Conservation (phyloP, 2,329 filamentous ascomycete genomes). For the Cladosporium phlei region DNA sequence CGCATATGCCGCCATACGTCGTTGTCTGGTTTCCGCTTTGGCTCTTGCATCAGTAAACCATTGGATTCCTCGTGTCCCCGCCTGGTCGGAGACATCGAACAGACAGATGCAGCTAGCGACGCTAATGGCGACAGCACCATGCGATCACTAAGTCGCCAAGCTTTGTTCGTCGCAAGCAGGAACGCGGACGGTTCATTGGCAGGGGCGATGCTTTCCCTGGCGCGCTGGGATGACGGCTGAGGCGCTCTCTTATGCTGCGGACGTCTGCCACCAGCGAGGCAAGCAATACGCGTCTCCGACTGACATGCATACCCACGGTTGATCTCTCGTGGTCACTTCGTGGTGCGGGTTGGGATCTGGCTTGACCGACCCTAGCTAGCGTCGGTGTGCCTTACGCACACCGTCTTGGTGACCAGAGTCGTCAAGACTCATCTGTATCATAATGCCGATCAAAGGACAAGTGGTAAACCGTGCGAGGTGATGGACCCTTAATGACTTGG, state of each 20-base stretch:
- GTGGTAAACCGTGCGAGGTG: slow-evolving; percentile 5
- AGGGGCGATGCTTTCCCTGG: slow-evolving; percentile 4
- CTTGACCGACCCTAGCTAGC: slow-evolving; percentile 3
- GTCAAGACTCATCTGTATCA: slow-evolving; percentile 11
- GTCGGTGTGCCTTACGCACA: slow-evolving; percentile 5
- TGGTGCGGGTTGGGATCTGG: slow-evolving; percentile 5
- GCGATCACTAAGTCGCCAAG: slow-evolving; percentile 7
- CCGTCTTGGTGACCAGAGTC: slow-evolving; percentile 1
- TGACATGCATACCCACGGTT: slow-evolving; percentile 14
- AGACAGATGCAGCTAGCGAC: too few relatives aligned
- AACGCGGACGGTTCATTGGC: slow-evolving; percentile 6
- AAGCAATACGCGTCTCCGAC: slow-evolving; percentile 12
- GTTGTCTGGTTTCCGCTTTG: neutral
- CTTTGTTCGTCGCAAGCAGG: slow-evolving; percentile 11
- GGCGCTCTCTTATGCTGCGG: slow-evolving; percentile 6
- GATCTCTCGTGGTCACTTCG: slow-evolving; percentile 1
- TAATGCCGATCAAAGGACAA: neutral
- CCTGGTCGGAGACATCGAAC: neutral
- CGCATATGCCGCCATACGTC: neutral
- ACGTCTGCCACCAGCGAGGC: slow-evolving; percentile 12
- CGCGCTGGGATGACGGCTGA: slow-evolving; percentile 8
- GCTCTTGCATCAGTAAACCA: neutral
- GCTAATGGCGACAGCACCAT: too few relatives aligned
- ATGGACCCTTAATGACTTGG: neutral
- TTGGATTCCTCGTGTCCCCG: neutral